Evolutionary conservation across 2,329 filamentous ascomycete species (phyloP), one percentile per base, ranked within the genome.

Genomic region (Pyrenochaeta sp.): DNA sequence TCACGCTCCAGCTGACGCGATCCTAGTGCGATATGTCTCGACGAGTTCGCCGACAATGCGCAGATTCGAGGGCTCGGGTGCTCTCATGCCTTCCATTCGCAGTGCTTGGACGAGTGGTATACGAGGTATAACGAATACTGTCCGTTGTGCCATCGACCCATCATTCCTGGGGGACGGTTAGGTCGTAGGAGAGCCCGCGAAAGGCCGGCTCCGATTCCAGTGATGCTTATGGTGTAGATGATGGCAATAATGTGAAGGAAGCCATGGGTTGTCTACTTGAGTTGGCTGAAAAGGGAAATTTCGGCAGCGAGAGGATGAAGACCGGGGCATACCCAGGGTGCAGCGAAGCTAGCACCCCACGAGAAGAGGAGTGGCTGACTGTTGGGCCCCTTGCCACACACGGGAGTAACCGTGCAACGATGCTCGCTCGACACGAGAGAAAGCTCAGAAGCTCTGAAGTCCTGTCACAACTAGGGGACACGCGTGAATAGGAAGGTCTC

Each of bases 91-190:
- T 78, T 77, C 57, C 76, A 78, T 47, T 66, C 74, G 43, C 58
- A 64, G 6, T 78, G 76, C 30, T 61, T 78, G 15, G 76, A 78
- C 58, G 72, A 76, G 43, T 78, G 76, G 76, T 78, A 73, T 52
- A 65, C 62, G 27, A 62, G 73, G 27, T 76, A 64, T 50, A 77
- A 78, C 52, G 75, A 78, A 34, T 76, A 67, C 54, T 78, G 76
- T 56, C 76, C 76, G 42, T 67, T 78, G 19, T 78, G 76, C 43
- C 76, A 78, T 48, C 58, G 72, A 19, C 66, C 74, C 8, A 78
- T 78, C 39, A 68, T 78, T 51, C 72, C 73, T 7, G 68, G 68
- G 25, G 48, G 57, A 13, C 66, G 57, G 40, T 32, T 47, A 13
- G n/a, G 28, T 19, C 59, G 43, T 32, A 59, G 56, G 28, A 62